Conservation (phyloP, 2,329 filamentous ascomycete species). For the Verticillium albo-atrum region DNA sequence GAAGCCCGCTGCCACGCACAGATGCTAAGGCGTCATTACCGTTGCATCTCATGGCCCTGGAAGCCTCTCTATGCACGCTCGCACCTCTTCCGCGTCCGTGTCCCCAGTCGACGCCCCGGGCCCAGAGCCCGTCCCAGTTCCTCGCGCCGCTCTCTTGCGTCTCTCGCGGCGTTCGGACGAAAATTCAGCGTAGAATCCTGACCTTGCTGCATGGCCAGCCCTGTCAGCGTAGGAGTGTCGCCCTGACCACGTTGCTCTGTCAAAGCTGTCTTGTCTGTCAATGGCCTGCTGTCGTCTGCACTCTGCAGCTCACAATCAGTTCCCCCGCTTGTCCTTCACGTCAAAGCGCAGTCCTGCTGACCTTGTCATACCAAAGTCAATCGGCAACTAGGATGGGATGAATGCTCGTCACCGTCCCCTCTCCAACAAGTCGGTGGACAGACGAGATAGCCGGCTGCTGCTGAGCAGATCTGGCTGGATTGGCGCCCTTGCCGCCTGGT, state of each 20-base stretch:
- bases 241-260: neutral
- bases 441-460: neutral
- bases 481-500: neutral
- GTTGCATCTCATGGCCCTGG: neutral
- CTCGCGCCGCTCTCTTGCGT: neutral
- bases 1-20: neutral
- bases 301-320: neutral
- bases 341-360: neutral
- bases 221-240: neutral
- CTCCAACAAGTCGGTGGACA: neutral
- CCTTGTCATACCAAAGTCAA: neutral
- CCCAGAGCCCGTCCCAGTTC: neutral
- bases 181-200: neutral
- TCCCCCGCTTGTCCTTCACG: neutral
- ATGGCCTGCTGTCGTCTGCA: neutral
- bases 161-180: neutral
- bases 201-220: neutral
- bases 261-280: neutral
- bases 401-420: neutral
- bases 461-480: neutral
- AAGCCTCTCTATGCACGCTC: conserved; percentile 1
- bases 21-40: neutral
- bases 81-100: conserved; percentile 1
- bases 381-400: neutral
- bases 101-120: neutral